Evolutionary conservation across 139 green algal genomes (phyloP), one percentile per base, ranked within the genome.

Genomic region (Coelastrella sp.): DNA sequence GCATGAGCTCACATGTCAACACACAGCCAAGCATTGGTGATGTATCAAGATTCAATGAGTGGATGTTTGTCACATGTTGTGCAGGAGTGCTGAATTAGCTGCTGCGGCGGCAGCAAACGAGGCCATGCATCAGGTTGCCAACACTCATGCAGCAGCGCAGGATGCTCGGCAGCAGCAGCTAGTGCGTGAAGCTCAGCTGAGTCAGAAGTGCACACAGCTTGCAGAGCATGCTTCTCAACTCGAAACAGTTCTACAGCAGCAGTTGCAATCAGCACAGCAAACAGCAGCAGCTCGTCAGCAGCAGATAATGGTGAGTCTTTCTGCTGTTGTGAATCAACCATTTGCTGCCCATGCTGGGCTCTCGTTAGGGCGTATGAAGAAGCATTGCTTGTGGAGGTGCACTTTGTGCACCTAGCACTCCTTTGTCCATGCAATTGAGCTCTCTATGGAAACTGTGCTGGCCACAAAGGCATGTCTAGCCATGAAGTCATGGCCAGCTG

Each of bases 211-310:
- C 84, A 88, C 65, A n/a, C 58, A 88, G 9, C 84, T 88, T n/a
- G 49, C 61, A 76, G 65, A 68, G 49, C 84, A 88, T 20, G 68
- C 56, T 19, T 58, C 61, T 57, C 84, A 88, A 68, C 35, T 81
- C 66, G 58, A 81, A 57, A 17, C 25, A 10, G 84, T 66, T n/a
- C 35, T 81, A 66, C 66, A 88, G 84, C 84, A 88, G 84, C 84
- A 88, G 68, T n/a, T 88, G 22, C 65, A 81, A 8, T 66, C 56
- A 20, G 84, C 84, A 22, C 84, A 80, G 68, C 84, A 88, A 49
- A 57, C 68, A 58, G 66, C 84, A 57, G 49, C 66, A 57, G 24
- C 84, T 58, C 22, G 68, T 11, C 84, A 88, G 68, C 84, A 88
- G 66, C 84, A 88, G 49, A 35, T 81, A 7, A 11, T 81, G 84